Conservation (phyloP, 768 basidiomycete species). For the Chiua virens region DNA sequence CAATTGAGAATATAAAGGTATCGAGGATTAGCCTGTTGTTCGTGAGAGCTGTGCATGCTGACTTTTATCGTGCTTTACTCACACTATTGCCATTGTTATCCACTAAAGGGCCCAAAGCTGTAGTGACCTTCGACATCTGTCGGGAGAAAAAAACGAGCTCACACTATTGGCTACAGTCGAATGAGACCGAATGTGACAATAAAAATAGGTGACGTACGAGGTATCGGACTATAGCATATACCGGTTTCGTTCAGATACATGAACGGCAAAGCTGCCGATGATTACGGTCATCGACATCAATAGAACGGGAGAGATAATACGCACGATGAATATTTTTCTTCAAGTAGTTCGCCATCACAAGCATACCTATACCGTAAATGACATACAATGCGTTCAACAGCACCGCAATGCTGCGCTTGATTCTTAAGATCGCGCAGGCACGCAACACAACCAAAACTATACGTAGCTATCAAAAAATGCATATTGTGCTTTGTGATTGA, state of each 20-base stretch:
- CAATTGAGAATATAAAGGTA: background rate
- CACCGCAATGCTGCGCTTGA: background rate
- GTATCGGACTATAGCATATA: background rate
- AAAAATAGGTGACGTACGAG: background rate
- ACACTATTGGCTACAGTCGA: background rate
- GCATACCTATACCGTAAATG: background rate
- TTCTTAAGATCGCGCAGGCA: constrained; percentile 25
- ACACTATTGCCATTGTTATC: constrained; percentile 11
- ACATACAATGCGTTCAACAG: constrained; percentile 5
- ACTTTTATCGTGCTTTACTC: background rate
- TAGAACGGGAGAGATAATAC: background rate
- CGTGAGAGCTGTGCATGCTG: background rate
- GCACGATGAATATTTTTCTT: too few species aligned
- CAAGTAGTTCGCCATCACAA: background rate
- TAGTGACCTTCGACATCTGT: background rate
- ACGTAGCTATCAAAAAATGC: background rate
- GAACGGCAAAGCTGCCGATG: background rate
- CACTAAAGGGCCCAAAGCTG: constrained; percentile 11
- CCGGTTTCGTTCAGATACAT: background rate
- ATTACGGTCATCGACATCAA: background rate
- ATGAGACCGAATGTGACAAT: background rate
- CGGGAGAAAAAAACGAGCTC: background rate
- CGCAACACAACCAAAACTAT: constrained; percentile 26
- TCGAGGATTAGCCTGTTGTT: constrained; percentile 1
- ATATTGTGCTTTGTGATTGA: background rate